Evolutionary conservation across 192 early-diverging fungal species (phyloP).

Genomic region (Podila minutissima): DNA sequence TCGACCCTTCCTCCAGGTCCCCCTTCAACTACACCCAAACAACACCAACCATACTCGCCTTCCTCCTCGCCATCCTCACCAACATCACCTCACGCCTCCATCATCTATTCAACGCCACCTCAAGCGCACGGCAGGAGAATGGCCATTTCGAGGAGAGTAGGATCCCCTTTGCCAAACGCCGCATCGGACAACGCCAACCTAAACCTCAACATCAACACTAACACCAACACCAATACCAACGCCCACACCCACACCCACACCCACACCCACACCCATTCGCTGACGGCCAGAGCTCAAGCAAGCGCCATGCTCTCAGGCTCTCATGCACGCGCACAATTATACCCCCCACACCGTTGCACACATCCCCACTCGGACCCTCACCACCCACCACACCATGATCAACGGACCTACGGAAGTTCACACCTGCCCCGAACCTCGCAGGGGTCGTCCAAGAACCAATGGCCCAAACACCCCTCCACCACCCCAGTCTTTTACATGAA

Average conservation of each 20-base stretch:
- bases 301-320: constrained; percentile 4
- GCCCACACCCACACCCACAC: no score
- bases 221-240: no score
- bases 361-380: constrained; percentile 2
- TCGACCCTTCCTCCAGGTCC: constrained; percentile 37
- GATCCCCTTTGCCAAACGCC: neutral
- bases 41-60: constrained; percentile 55
- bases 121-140: neutral
- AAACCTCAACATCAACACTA: no score
- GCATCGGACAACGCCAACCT: neutral
- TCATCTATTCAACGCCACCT: neutral
- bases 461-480: constrained; percentile 25
- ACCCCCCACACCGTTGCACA: constrained; percentile 37
- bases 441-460: constrained; percentile 34
- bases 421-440: neutral
- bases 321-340: neutral
- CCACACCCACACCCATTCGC: no score
- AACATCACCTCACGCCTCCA: constrained; percentile 3
- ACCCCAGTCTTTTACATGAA: constrained; percentile 48
- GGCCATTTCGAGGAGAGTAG: constrained; percentile 1
- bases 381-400: constrained; percentile 10
- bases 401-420: neutral
- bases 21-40: constrained; percentile 59
- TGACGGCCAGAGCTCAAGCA: neutral
- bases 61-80: constrained; percentile 18